These are phyloP conservation scores for Pterocarpus santalinus DNA, from an alignment of 306 rosid genomes.

Conservation along the genomic window DNA sequence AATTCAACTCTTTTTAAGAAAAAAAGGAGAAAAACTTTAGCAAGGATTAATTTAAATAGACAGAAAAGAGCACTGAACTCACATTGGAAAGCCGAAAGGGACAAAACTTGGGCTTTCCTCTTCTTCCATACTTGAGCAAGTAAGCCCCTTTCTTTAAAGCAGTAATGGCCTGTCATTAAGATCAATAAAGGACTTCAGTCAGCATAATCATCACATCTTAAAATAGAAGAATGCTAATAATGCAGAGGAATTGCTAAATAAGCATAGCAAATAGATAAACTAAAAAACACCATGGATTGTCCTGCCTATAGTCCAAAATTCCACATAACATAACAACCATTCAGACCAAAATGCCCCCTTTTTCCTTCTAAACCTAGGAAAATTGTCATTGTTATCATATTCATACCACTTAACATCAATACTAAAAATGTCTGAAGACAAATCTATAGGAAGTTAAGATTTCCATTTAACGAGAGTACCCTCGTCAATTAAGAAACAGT, in stretches of 20 bases:
- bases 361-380: not conserved
- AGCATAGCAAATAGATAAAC: conserved; percentile 29
- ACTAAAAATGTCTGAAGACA: not conserved
- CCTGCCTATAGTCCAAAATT: conserved; percentile 29
- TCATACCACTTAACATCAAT: not conserved
- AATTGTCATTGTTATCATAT: not conserved
- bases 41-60: conserved; percentile 27
- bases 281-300: conserved; percentile 15
- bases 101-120: conserved; percentile 98
- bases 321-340: not conserved
- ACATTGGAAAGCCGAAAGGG: conserved; percentile 98
- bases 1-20: conserved; percentile 7
- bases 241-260: conserved; percentile 27
- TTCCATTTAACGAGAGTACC: not conserved
- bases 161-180: conserved; percentile 83
- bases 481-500: not conserved
- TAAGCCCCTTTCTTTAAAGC: conserved; percentile 96
- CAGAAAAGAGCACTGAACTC: conserved; percentile 54
- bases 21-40: conserved; percentile 7
- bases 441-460: not conserved
- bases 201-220: conserved; percentile 37
- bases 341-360: not conserved
- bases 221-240: conserved; percentile 31
- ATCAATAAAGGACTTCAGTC: conserved; percentile 48
- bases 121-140: conserved; percentile 98